These are phyloP conservation scores for Cladosporium sp. DNA, from an alignment of 2,329 filamentous ascomycete species.

Conservation along the genomic window DNA sequence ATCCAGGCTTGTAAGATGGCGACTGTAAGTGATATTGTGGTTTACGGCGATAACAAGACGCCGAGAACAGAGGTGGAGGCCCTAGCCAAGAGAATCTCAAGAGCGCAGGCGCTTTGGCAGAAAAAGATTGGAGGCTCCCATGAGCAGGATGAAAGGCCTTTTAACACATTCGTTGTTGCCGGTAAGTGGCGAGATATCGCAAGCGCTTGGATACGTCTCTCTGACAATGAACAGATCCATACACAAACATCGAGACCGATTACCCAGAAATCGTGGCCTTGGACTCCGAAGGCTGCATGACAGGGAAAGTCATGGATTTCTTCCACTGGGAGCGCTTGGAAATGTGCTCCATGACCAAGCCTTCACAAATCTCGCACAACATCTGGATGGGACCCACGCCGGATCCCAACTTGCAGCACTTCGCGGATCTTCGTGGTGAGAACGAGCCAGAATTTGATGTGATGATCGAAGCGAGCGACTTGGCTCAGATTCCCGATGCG, in stretches of 20 bases:
- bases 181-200: slow-evolving; percentile 45
- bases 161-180: slow-evolving; percentile 80
- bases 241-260: slow-evolving; percentile 70
- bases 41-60: slow-evolving; percentile 77
- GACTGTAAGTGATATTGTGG: slow-evolving; percentile 84
- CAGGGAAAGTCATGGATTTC: slow-evolving; percentile 82
- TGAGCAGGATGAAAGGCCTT: slow-evolving; percentile 52
- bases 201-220: neutral
- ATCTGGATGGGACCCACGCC: slow-evolving; percentile 90
- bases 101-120: slow-evolving; percentile 76
- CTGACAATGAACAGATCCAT: slow-evolving; percentile 51
- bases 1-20: slow-evolving; percentile 90
- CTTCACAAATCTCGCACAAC: slow-evolving; percentile 85
- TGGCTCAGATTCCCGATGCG: slow-evolving; percentile 73
- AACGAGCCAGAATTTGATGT: slow-evolving; percentile 65
- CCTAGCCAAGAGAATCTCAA: slow-evolving; percentile 65
- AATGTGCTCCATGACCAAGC: slow-evolving; percentile 90
- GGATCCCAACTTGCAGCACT: slow-evolving; percentile 51
- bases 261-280: slow-evolving; percentile 73
- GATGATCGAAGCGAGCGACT: slow-evolving; percentile 84
- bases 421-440: slow-evolving; percentile 42
- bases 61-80: slow-evolving; percentile 66
- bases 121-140: slow-evolving; percentile 59
- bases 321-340: slow-evolving; percentile 84
- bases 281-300: slow-evolving; percentile 69